A percentile compares a stretch with the other conserved stretches of the same genome.
Evolutionary conservation across 2,329 filamentous ascomycete genomes (phyloP).

Genomic region (Fusarium mangiferae): DNA sequence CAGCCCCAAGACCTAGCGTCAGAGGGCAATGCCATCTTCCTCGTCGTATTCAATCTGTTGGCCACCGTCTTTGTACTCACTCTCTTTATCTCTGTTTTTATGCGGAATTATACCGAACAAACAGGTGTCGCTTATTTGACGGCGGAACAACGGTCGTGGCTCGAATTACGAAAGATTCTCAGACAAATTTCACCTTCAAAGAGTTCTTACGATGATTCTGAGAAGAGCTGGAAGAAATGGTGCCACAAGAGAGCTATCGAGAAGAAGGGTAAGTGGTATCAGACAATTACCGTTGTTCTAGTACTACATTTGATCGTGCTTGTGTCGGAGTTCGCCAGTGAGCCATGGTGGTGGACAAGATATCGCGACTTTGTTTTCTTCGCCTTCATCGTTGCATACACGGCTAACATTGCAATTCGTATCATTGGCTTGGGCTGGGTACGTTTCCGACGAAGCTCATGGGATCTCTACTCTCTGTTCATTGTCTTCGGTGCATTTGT

Average conservation of each 20-base stretch:
- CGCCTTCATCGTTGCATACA: constrained; percentile 81
- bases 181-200: constrained; percentile 95
- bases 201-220: constrained; percentile 81
- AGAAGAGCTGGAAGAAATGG: constrained; percentile 86
- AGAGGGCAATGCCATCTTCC: constrained; percentile 91
- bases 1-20: constrained; percentile 78
- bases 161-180: constrained; percentile 91
- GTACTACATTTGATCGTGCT: constrained; percentile 86
- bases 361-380: constrained; percentile 83
- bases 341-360: constrained; percentile 75
- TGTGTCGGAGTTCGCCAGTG: constrained; percentile 85
- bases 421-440: constrained; percentile 91
- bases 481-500: constrained; percentile 81
- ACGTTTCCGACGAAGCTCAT: constrained; percentile 90
- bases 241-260: constrained; percentile 94
- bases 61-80: constrained; percentile 97
- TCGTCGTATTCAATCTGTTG: constrained; percentile 94
- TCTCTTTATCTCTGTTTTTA: constrained; percentile 98
- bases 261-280: constrained; percentile 93
- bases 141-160: constrained; percentile 94
- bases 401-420: constrained; percentile 83
- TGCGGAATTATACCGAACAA: constrained; percentile 99
- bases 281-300: constrained; percentile 80
- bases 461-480: constrained; percentile 90
- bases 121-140: constrained; percentile 97